These are phyloP conservation scores for Aspergillus sp. DNA, from an alignment of 2,329 filamentous ascomycete species.

Conservation along the genomic window DNA sequence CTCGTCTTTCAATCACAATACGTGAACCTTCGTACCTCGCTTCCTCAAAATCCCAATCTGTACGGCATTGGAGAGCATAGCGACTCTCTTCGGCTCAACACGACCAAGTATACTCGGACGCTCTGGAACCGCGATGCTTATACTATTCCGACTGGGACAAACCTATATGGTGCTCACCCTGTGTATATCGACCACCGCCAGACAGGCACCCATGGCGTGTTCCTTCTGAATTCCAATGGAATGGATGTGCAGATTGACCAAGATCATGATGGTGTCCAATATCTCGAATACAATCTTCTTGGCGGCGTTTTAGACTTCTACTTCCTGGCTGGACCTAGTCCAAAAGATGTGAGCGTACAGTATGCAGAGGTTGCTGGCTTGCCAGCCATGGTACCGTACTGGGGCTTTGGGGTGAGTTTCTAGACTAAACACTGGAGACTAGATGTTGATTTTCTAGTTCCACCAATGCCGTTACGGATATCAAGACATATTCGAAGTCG, in stretches of 20 bases:
- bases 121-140: slow-evolving; percentile 73
- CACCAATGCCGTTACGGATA: slow-evolving; percentile 71
- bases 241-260: slow-evolving; percentile 79
- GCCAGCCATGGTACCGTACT: slow-evolving; percentile 68
- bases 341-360: slow-evolving; percentile 62
- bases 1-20: slow-evolving; percentile 81
- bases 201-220: slow-evolving; percentile 65
- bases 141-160: slow-evolving; percentile 62
- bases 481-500: slow-evolving; percentile 51
- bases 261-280: slow-evolving; percentile 62
- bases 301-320: slow-evolving; percentile 78
- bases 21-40: slow-evolving; percentile 69
- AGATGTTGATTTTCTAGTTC: slow-evolving; percentile 32
- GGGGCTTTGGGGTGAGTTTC: slow-evolving; percentile 59
- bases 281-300: slow-evolving; percentile 77
- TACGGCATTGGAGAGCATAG: slow-evolving; percentile 82
- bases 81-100: slow-evolving; percentile 70
- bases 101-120: slow-evolving; percentile 70
- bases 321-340: slow-evolving; percentile 64
- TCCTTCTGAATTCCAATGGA: slow-evolving; percentile 72
- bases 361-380: slow-evolving; percentile 62
- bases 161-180: slow-evolving; percentile 75
- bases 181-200: slow-evolving; percentile 73
- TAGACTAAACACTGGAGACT: background rate
- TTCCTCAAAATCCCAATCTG: slow-evolving; percentile 70